A percentile compares a stretch with the other conserved stretches of the same genome.
These are phyloP conservation scores for Paraphysoderma sedebokerense DNA, from an alignment of 371 early-diverging fungal genomes.

Conservation along the genomic window DNA sequence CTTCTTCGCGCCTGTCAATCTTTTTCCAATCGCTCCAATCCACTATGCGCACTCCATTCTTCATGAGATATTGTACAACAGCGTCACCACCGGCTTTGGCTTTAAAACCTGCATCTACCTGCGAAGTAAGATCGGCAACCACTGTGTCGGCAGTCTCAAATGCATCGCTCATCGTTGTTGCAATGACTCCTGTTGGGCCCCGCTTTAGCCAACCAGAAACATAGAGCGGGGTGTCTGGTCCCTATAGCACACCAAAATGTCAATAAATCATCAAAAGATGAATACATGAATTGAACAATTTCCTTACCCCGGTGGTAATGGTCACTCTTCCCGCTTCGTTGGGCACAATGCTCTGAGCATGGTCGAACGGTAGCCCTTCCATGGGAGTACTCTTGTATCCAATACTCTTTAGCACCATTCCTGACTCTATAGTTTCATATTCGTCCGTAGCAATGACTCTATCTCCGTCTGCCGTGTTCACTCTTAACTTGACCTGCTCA, in stretches of 20 bases:
- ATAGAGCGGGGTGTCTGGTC: conserved; percentile 35
- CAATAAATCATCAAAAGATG: too few species aligned
- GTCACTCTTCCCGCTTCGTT: conserved; percentile 54
- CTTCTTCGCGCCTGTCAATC: too few species aligned
- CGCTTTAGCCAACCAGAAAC: conserved; percentile 89
- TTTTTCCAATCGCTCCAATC: too few species aligned
- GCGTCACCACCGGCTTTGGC: conserved; percentile 4
- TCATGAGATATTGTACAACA: conserved; percentile 2
- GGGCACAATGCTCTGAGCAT: conserved; percentile 41
- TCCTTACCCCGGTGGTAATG: too few species aligned
- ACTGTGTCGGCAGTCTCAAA: conserved; percentile 72
- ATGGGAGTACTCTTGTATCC: conserved; percentile 67
- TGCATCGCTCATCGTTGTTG: conserved; percentile 84
- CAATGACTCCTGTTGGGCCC: conserved; percentile 88
- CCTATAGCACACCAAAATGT: too few species aligned
- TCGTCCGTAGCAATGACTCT: conserved; percentile 37
- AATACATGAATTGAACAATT: too few species aligned
- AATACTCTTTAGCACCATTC: conserved; percentile 60
- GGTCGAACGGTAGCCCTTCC: conserved; percentile 54
- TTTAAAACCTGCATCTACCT: not conserved
- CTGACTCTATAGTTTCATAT: conserved; percentile 29
- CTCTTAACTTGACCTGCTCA: not conserved
- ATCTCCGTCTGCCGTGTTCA: conserved; percentile 1
- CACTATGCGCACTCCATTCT: conserved; percentile 4
- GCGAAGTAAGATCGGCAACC: conserved; percentile 38